Base-by-base conservation (phyloP, 108 stramenopile species). In the Cyclotella cryptica region DNA sequence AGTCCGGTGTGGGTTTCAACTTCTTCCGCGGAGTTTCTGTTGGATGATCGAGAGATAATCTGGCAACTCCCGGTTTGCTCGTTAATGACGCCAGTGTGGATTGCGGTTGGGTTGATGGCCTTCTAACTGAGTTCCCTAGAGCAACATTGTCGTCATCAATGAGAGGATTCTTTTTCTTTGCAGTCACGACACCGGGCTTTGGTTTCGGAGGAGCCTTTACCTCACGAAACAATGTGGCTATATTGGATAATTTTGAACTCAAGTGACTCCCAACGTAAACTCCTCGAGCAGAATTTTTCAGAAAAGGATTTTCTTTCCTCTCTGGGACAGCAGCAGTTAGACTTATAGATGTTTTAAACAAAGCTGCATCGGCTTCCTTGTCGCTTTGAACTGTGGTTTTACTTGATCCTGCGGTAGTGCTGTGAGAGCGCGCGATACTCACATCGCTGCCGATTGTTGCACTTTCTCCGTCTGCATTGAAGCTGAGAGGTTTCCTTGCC, bases 181-280 rank as follows among this genome's bases (percentile, higher is more conserved):
- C 61, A 18, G 54, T 22, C 46, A 45, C 35, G 6, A 46, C 45
- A 8, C 11, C 14, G 28, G 43, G 41, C 52, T 63, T 81, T 26
- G 61, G 49, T 43, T 70, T 76, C 35, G 74, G 39, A 41, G 75
- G 73, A 55, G 64, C 66, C 28, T 66, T 77, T 71, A 83, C 82
- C 63, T 77, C 82, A 45, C 75, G 82, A 71, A 83, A 83, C 62
- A 83, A 61, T 30, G 82, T 67, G 10, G 75, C 46, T 17, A 83
- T 83, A 45, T 83, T 83, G 27, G 75, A 72, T 74, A 83, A 26
- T 59, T 83, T 83, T 41, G 82, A 77, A 46, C 71, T 71, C 1
- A 83, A 54, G 45, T 83, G 82, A 58, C 75, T 77, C 19, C 82
- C 82, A 51, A 83, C 82, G 55, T 83, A 83, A 41, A 28, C 40